Evolutionary conservation across 148 eudicot species (phyloP).

Genomic region (Nepenthes mirabilis): DNA sequence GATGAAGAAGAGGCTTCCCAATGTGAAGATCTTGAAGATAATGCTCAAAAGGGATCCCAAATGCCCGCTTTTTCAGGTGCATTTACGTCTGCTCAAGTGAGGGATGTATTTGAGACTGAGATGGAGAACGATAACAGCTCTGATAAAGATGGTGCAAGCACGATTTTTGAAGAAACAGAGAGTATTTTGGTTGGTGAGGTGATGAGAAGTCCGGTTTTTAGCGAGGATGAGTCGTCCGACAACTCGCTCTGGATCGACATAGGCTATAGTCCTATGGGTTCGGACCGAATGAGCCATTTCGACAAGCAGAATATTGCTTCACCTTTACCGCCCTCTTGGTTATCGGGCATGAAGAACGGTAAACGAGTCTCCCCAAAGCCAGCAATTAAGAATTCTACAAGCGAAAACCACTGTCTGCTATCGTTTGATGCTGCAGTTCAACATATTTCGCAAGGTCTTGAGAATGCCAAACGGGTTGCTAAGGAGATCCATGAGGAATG

Average conservation of each 20-base stretch:
- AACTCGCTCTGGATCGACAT: constrained; percentile 88
- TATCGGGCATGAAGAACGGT: constrained; percentile 25
- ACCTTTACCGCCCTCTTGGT: constrained; percentile 63
- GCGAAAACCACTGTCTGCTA: constrained; percentile 35
- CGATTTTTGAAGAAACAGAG: constrained; percentile 79
- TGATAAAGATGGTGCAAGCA: constrained; percentile 71
- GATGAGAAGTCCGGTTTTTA: constrained; percentile 91
- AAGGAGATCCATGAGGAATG: constrained; percentile 66
- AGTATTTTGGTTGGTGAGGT: constrained; percentile 77
- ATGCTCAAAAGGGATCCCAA: constrained; percentile 37
- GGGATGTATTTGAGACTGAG: constrained; percentile 81
- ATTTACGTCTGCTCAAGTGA: constrained; percentile 71
- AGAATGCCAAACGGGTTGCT: constrained; percentile 31
- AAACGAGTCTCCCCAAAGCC: constrained; percentile 14
- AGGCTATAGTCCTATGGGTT: constrained; percentile 78
- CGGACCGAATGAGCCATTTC: constrained; percentile 31
- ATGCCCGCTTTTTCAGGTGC: constrained; percentile 96
- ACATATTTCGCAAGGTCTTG: constrained; percentile 52
- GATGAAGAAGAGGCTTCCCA: constrained; percentile 36
- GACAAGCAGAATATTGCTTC: constrained; percentile 35
- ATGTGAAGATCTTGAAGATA: constrained; percentile 42
- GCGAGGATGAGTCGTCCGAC: constrained; percentile 91
- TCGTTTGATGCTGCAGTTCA: constrained; percentile 79
- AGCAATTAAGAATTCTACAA: constrained; percentile 20
- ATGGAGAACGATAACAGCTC: constrained; percentile 74